Evolutionary conservation across 352 stramenopile species (phyloP).

Genomic region (Globisporangium echinulatum): DNA sequence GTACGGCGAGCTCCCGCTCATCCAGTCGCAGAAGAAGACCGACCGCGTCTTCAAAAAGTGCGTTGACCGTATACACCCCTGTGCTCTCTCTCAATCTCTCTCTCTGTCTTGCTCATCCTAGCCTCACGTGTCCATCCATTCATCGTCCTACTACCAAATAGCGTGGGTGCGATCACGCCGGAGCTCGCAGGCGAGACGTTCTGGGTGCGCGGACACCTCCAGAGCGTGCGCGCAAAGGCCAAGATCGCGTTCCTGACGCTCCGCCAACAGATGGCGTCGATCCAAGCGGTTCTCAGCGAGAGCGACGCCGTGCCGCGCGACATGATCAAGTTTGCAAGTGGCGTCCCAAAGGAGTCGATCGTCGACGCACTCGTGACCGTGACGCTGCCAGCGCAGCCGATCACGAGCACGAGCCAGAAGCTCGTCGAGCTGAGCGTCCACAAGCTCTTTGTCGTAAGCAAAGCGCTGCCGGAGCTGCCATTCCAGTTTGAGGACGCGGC

Average conservation of each 20-base stretch:
- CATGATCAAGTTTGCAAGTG: conserved; percentile 97
- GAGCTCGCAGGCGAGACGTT: conserved; percentile 85
- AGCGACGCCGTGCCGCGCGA: conserved; percentile 88
- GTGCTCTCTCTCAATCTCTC: background rate
- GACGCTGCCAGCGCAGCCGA: conserved; percentile 74
- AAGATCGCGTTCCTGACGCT: conserved; percentile 97
- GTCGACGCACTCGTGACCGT: conserved; percentile 95
- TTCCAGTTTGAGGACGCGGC: conserved; percentile 95
- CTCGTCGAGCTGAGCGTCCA: conserved; percentile 93
- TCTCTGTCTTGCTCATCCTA: background rate
- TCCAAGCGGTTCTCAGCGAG: conserved; percentile 90
- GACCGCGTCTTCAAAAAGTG: conserved; percentile 66
- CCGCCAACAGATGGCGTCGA: conserved; percentile 93
- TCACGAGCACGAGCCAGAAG: conserved; percentile 93
- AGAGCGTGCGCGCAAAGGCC: conserved; percentile 91
- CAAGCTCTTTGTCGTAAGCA: conserved; percentile 94
- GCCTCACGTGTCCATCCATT: background rate
- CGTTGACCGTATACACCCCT: conserved; percentile 14
- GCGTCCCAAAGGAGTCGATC: conserved; percentile 94
- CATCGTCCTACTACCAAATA: conserved; percentile 1
- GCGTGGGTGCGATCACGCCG: conserved; percentile 64
- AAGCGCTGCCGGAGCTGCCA: conserved; percentile 87
- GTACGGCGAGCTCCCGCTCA: conserved; percentile 85
- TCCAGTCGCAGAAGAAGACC: conserved; percentile 86
- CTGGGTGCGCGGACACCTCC: conserved; percentile 93